phyloP scores from a whole-genome alignment of 169 alveolate genomes.

The Theileria sp. region DNA sequence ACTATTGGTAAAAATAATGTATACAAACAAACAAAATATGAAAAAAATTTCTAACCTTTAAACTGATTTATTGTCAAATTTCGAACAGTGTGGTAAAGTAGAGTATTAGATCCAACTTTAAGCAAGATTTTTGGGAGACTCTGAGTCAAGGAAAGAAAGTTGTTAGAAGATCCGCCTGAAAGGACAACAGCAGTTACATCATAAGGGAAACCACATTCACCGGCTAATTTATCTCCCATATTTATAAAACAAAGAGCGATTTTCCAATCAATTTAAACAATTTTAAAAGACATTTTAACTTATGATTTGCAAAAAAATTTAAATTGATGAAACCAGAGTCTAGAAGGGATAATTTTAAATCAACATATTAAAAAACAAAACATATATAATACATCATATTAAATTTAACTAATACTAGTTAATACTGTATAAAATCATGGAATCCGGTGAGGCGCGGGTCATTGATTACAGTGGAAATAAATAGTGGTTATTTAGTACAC shows the following conservation, averaged over 20 bases:
- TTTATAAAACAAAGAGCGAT: neutral
- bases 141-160: conserved; percentile 25
- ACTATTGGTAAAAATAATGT: no score
- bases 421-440: neutral
- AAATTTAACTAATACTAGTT: neutral
- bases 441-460: neutral
- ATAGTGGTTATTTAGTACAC: neutral
- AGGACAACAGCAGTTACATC: conserved; percentile 44
- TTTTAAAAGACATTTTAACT: neutral
- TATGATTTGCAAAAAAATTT: no score
- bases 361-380: neutral
- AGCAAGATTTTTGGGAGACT: conserved; percentile 41
- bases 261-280: neutral
- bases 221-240: neutral
- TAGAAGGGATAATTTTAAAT: neutral
- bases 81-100: conserved; percentile 26
- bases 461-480: neutral
- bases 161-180: conserved; percentile 43
- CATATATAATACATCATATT: neutral
- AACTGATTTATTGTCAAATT: conserved; percentile 29
- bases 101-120: conserved; percentile 27
- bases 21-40: no score
- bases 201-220: neutral
- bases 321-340: neutral
- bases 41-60: neutral